A percentile compares a stretch with the other conserved stretches of the same genome.
Evolutionary conservation across 176 grass and related monocot genomes (phyloP).

Genomic region (Triticum dicoccoides): DNA sequence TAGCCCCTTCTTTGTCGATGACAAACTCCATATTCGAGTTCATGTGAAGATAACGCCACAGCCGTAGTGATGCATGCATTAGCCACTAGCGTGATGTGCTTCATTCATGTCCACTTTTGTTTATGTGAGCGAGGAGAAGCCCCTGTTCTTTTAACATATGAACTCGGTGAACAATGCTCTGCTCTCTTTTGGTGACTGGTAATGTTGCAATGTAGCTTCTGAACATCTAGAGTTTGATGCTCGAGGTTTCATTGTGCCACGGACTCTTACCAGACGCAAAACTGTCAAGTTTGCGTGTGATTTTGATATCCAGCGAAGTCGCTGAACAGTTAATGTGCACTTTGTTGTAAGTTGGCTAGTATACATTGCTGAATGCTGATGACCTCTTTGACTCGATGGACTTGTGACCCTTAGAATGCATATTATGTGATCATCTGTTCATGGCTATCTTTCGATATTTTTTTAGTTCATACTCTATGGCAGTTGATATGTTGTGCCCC

Average conservation of each 20-base stretch:
- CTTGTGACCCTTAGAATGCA: neutral
- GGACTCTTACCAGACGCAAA: neutral
- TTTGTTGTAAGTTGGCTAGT: neutral
- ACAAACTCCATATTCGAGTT: too few species aligned
- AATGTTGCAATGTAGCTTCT: neutral
- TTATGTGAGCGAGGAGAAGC: too few species aligned
- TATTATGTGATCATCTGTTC: neutral
- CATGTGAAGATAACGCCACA: too few species aligned
- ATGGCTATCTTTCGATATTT: neutral
- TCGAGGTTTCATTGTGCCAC: neutral
- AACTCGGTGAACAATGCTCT: neutral
- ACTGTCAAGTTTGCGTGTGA: neutral
- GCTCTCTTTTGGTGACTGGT: neutral
- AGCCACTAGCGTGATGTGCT: too few species aligned
- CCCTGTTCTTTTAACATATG: too few species aligned
- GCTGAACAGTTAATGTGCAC: neutral
- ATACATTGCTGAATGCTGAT: neutral
- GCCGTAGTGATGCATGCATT: too few species aligned
- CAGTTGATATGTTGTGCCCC: too few species aligned
- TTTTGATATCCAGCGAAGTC: neutral
- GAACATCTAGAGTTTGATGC: neutral
- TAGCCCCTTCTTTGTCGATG: too few species aligned
- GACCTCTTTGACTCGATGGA: neutral
- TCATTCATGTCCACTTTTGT: too few species aligned
- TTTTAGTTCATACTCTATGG: too few species aligned